Conservation (phyloP, 2,329 filamentous ascomycete genomes). For the Aspergillus sclerotialis region DNA sequence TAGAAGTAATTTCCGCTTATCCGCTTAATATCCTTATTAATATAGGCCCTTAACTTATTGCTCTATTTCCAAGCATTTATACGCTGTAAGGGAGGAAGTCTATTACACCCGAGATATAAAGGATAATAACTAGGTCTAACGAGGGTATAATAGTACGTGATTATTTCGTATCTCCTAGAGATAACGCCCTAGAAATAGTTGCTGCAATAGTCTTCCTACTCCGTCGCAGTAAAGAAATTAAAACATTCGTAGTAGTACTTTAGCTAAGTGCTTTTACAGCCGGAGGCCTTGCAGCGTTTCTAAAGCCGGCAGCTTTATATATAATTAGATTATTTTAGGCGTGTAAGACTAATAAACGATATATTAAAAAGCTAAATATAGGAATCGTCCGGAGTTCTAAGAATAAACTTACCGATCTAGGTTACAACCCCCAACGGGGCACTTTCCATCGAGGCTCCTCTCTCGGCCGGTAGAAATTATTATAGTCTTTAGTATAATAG, state of each 20-base stretch:
- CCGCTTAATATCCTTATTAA: conserved; percentile 1
- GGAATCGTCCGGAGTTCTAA: neutral
- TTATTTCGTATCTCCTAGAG: conserved; percentile 1
- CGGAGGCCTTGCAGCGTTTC: neutral
- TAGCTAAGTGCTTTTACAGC: neutral
- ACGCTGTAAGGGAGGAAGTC: neutral
- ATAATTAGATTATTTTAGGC: neutral
- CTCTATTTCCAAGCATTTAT: conserved; percentile 4
- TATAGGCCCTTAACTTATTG: conserved; percentile 2
- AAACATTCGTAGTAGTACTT: conserved; percentile 2
- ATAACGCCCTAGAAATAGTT: neutral
- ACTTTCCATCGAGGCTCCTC: conserved; percentile 1
- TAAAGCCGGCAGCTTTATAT: neutral
- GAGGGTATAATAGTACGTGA: conserved; percentile 2
- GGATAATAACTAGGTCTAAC: conserved; percentile 1
- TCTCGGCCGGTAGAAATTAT: conserved; percentile 1
- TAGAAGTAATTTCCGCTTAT: conserved; percentile 2
- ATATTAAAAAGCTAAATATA: neutral
- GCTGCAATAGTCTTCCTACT: conserved; percentile 1
- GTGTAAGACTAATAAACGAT: neutral
- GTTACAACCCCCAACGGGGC: neutral
- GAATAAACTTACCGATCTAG: neutral
- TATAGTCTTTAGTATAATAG: conserved; percentile 1
- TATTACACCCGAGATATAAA: conserved; percentile 1
- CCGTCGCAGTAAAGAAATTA: neutral